Percentiles rank a stretch among this genome's conserved stretches.
Conservation (phyloP, 2,329 filamentous ascomycete species). For the Fusarium continuum region DNA sequence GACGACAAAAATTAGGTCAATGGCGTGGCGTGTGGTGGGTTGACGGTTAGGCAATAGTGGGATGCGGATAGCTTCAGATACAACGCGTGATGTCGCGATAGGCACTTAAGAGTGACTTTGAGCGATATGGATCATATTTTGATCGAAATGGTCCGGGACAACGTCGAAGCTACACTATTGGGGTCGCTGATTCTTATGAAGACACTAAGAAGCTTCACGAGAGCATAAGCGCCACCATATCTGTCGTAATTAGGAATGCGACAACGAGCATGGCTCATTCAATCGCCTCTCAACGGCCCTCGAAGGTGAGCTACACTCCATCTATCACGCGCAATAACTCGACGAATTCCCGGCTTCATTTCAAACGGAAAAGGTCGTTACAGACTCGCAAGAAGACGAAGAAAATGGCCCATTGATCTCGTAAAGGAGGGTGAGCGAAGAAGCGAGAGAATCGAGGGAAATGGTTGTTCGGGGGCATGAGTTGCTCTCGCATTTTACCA, state of each 20-base stretch:
- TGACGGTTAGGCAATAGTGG: conserved; percentile 30
- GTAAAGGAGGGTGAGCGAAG: conserved; percentile 44
- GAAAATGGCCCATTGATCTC: conserved; percentile 47
- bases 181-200: conserved; percentile 29
- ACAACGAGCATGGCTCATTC: conserved; percentile 42
- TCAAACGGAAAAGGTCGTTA: conserved; percentile 38
- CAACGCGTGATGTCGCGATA: conserved; percentile 32
- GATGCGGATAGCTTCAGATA: conserved; percentile 50
- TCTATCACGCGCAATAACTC: conserved; percentile 29
- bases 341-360: conserved; percentile 16
- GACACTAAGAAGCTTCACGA: conserved; percentile 13
- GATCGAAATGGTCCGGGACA: conserved; percentile 9
- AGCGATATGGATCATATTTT: conserved; percentile 8
- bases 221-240: conserved; percentile 4
- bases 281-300: conserved; percentile 28
- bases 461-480: conserved; percentile 44
- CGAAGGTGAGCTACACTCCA: conserved; percentile 18
- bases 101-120: conserved; percentile 45
- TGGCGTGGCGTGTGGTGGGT: conserved; percentile 31
- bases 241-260: conserved; percentile 47
- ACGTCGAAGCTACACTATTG: conserved; percentile 19
- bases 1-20: not conserved
- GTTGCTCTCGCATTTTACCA: conserved; percentile 43
- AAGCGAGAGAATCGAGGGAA: conserved; percentile 44
- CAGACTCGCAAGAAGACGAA: conserved; percentile 27